These are phyloP conservation scores for Penicilliopsis zonata DNA, from an alignment of 495 filamentous ascomycete species.

Conservation along the genomic window DNA sequence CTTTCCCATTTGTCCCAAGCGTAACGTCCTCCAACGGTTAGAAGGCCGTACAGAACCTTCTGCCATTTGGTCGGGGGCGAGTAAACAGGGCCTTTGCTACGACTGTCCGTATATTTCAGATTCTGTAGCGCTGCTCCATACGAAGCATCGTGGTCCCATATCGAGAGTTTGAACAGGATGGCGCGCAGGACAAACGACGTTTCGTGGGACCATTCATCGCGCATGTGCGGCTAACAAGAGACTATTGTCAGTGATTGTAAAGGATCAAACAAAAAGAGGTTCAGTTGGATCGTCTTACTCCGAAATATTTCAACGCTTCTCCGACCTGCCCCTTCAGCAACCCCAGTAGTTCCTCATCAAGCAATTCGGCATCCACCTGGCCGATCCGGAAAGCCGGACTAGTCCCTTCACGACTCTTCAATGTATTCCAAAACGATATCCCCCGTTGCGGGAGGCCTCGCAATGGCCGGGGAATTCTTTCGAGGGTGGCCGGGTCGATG, in stretches of 20 bases:
- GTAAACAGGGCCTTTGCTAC: slow-evolving; percentile 47
- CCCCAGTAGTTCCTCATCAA: slow-evolving; percentile 87
- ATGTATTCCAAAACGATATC: slow-evolving; percentile 51
- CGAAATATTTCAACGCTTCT: slow-evolving; percentile 80
- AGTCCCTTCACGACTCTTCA: slow-evolving; percentile 67
- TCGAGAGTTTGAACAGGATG: slow-evolving; percentile 82
- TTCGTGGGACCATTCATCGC: slow-evolving; percentile 78
- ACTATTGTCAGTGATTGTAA: no score
- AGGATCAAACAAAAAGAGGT: no score
- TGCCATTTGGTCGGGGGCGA: slow-evolving; percentile 60
- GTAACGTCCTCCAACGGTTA: slow-evolving; percentile 83
- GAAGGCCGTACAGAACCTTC: slow-evolving; percentile 69
- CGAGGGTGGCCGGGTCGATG: slow-evolving; percentile 36
- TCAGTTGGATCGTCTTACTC: slow-evolving; percentile 34
- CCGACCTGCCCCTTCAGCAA: slow-evolving; percentile 79
- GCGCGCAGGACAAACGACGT: slow-evolving; percentile 66
- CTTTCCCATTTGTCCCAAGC: slow-evolving; percentile 83
- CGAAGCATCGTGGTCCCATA: slow-evolving; percentile 92
- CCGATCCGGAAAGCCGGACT: slow-evolving; percentile 84
- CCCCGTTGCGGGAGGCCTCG: slow-evolving; percentile 43
- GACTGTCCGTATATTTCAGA: slow-evolving; percentile 77
- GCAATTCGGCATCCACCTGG: slow-evolving; percentile 89
- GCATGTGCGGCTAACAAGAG: slow-evolving; percentile 38
- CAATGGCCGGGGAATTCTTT: slow-evolving; percentile 53
- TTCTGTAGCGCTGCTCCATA: slow-evolving; percentile 93